Conservation (phyloP, 2,329 filamentous ascomycete genomes). For the Keithomyces neogunnii region DNA sequence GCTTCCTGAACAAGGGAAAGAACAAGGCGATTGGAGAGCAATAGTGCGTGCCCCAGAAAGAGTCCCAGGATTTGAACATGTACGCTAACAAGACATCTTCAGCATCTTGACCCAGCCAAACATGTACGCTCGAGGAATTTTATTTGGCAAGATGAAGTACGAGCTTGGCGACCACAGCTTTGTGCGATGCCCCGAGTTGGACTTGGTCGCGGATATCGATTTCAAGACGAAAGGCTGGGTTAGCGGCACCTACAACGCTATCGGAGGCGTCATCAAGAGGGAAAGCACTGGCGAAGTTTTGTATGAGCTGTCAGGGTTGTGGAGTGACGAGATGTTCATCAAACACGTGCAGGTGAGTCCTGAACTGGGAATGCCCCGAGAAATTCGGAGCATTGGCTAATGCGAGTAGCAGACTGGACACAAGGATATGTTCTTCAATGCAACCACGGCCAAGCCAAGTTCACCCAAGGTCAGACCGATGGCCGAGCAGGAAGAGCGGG, state of each 20-base stretch:
- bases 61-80: neutral
- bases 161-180: slow-evolving; percentile 95
- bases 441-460: slow-evolving; percentile 66
- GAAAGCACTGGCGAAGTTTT: slow-evolving; percentile 77
- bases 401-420: slow-evolving; percentile 63
- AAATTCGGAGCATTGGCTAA: neutral
- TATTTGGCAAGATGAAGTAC: slow-evolving; percentile 99
- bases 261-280: slow-evolving; percentile 84
- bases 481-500: slow-evolving; percentile 78
- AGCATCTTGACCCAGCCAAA: slow-evolving; percentile 94
- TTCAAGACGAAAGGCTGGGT: slow-evolving; percentile 99
- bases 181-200: slow-evolving; percentile 81
- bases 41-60: slow-evolving; percentile 58
- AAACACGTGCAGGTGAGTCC: slow-evolving; percentile 65
- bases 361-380: neutral
- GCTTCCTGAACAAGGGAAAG: slow-evolving; percentile 68
- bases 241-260: slow-evolving; percentile 90
- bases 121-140: slow-evolving; percentile 95
- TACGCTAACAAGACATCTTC: slow-evolving; percentile 3
- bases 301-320: slow-evolving; percentile 87
- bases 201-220: slow-evolving; percentile 82
- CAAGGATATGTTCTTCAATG: slow-evolving; percentile 85
- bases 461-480: slow-evolving; percentile 67
- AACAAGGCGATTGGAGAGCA: slow-evolving; percentile 61
- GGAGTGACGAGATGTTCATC: slow-evolving; percentile 92